Conservation (phyloP, 2,329 filamentous ascomycete genomes). For the Dothideomycetidae sp. region DNA sequence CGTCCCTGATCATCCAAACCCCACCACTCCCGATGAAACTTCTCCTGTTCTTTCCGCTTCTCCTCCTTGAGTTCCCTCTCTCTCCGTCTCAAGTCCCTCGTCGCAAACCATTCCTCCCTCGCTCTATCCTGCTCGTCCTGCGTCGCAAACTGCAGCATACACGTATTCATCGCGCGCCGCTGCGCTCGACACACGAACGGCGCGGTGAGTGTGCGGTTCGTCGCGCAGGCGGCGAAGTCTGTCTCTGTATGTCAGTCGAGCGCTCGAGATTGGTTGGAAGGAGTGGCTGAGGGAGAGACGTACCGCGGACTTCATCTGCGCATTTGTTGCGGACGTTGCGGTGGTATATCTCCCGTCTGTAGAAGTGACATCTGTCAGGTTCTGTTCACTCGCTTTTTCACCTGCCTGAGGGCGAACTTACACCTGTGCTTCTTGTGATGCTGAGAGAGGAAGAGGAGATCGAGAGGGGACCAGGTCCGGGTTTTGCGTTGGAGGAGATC, state of each 20-base stretch:
- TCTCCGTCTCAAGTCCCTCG: slow-evolving; percentile 53
- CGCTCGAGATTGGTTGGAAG: slow-evolving; percentile 1
- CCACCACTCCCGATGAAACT: slow-evolving; percentile 39
- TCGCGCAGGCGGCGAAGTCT: slow-evolving; percentile 89
- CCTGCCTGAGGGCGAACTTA: too few species aligned
- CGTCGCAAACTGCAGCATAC: slow-evolving; percentile 80
- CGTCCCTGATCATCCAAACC: slow-evolving; percentile 27
- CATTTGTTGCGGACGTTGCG: slow-evolving; percentile 64
- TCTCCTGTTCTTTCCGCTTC: slow-evolving; percentile 29
- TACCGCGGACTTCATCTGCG: slow-evolving; percentile 41
- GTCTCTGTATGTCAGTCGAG: slow-evolving; percentile 4
- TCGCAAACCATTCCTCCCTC: slow-evolving; percentile 83
- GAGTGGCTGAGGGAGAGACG: slow-evolving; percentile 4
- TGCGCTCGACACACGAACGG: slow-evolving; percentile 72
- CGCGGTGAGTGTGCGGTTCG: slow-evolving; percentile 71
- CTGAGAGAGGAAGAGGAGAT: slow-evolving; percentile 72
- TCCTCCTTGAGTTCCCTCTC: slow-evolving; percentile 46
- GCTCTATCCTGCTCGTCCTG: slow-evolving; percentile 75
- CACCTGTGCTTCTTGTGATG: slow-evolving; percentile 68
- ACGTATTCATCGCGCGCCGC: slow-evolving; percentile 78
- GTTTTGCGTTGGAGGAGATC: not conserved
- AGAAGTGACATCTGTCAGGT: not conserved
- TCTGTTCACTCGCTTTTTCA: not conserved
- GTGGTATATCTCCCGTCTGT: slow-evolving; percentile 55
- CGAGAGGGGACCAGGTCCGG: slow-evolving; percentile 23